phyloP scores from a whole-genome alignment of 1,284 basidiomycete genomes.

The Leccinum griseonigrum region DNA sequence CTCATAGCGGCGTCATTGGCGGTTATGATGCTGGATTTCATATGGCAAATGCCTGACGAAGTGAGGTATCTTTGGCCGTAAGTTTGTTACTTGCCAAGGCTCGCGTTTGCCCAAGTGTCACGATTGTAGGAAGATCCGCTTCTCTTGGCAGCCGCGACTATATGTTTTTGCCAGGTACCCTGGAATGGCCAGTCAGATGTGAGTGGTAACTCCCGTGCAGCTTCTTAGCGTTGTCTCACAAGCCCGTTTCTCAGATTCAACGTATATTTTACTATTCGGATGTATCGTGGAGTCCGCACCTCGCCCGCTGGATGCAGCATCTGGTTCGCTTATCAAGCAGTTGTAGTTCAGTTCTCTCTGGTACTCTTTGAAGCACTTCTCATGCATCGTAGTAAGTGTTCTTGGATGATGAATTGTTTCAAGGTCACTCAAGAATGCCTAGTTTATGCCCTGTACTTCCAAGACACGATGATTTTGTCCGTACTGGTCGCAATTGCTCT shows the following conservation, averaged over 20 bases:
- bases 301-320: conserved; percentile 4
- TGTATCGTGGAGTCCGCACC: conserved; percentile 10
- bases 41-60: conserved; percentile 18
- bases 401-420: background rate
- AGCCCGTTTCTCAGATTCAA: conserved; percentile 9
- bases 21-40: conserved; percentile 17
- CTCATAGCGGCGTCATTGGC: conserved; percentile 3
- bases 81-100: background rate
- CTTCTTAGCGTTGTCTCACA: background rate
- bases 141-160: conserved; percentile 8
- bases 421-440: background rate
- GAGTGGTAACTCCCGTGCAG: background rate
- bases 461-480: conserved; percentile 4
- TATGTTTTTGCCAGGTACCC: conserved; percentile 17
- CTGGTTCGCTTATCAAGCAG: conserved; percentile 17
- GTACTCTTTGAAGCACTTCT: conserved; percentile 8
- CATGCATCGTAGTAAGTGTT: conserved; percentile 16
- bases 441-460: conserved; percentile 16
- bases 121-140: conserved; percentile 9
- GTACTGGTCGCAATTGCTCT: conserved; percentile 6
- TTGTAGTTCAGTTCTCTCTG: conserved; percentile 10
- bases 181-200: conserved; percentile 21
- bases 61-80: conserved; percentile 12
- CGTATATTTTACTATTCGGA: conserved; percentile 14
- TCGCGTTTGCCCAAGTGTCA: background rate